Evolutionary conservation across 257 asterid genomes (phyloP).

Genomic region (Echites panduratus): DNA sequence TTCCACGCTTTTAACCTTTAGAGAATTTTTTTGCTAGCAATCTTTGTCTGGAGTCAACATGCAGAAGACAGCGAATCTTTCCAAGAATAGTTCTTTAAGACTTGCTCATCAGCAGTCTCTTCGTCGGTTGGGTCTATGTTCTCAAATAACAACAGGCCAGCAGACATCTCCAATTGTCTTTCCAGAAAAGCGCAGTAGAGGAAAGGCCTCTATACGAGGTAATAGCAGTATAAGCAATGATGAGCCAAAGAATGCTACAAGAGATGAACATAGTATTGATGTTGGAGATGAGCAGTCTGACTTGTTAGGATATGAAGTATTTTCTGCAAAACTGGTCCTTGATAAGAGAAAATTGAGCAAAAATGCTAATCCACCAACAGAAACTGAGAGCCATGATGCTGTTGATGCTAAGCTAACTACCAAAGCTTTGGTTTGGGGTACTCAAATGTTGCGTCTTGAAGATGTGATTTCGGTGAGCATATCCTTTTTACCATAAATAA

Average conservation of each 20-base stretch:
- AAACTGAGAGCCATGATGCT: constrained; percentile 39
- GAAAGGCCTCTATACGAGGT: constrained; percentile 40
- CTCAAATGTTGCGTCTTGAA: constrained; percentile 53
- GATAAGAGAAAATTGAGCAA: constrained; percentile 53
- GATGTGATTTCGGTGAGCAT: constrained; percentile 78
- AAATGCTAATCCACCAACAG: constrained; percentile 41
- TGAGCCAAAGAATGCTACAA: constrained; percentile 45
- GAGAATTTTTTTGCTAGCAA: constrained; percentile 24
- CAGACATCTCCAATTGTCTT: constrained; percentile 85
- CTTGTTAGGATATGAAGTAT: constrained; percentile 78
- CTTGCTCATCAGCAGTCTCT: constrained; percentile 75
- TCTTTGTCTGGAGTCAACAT: constrained; percentile 36
- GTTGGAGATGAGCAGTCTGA: constrained; percentile 89
- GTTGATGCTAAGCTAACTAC: constrained; percentile 86
- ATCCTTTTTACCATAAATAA: constrained; percentile 15
- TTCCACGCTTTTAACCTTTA: constrained; percentile 20
- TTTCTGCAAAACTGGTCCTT: constrained; percentile 63
- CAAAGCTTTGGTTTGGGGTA: constrained; percentile 88
- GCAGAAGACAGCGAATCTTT: constrained; percentile 69
- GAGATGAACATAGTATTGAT: constrained; percentile 76
- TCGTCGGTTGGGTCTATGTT: constrained; percentile 82
- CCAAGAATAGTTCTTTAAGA: constrained; percentile 69
- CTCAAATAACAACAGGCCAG: constrained; percentile 72
- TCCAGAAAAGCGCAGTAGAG: constrained; percentile 84
- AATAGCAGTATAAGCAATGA: constrained; percentile 34